These are phyloP conservation scores for Pyrus communis DNA, from an alignment of 306 rosid genomes.

Conservation along the genomic window DNA sequence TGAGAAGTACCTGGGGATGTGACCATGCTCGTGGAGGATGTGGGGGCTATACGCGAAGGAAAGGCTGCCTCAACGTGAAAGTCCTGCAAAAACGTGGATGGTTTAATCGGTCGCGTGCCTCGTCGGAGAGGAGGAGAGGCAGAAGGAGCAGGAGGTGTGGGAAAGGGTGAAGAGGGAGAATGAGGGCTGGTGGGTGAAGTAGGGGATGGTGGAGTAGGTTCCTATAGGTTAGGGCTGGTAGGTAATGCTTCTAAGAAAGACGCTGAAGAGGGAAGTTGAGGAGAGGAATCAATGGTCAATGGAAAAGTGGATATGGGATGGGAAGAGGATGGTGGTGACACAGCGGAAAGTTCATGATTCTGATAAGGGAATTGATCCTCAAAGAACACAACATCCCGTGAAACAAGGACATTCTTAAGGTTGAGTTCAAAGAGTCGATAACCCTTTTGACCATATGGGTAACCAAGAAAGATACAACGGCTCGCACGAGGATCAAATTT, in stretches of 20 bases:
- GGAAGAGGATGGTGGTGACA: not conserved
- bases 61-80: not conserved
- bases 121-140: not conserved
- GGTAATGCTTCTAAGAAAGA: too few species aligned
- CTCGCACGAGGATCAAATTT: not conserved
- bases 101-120: not conserved
- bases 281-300: conserved; percentile 11
- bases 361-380: not conserved
- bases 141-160: too few species aligned
- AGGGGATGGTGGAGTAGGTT: not conserved
- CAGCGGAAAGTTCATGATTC: not conserved
- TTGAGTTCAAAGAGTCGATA: not conserved
- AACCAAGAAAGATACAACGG: not conserved
- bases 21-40: too few species aligned
- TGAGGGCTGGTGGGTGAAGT: rapidly evolving
- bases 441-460: not conserved
- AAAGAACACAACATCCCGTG: not conserved
- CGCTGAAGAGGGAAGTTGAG: rapidly evolving
- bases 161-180: too few species aligned
- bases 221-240: not conserved
- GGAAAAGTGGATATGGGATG: conserved; percentile 22
- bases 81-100: not conserved
- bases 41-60: rapidly evolving
- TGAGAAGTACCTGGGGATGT: too few species aligned
- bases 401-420: not conserved